These are phyloP conservation scores for Byssoonygena ceratinophila DNA, from an alignment of 2,329 filamentous ascomycete species.

Conservation along the genomic window DNA sequence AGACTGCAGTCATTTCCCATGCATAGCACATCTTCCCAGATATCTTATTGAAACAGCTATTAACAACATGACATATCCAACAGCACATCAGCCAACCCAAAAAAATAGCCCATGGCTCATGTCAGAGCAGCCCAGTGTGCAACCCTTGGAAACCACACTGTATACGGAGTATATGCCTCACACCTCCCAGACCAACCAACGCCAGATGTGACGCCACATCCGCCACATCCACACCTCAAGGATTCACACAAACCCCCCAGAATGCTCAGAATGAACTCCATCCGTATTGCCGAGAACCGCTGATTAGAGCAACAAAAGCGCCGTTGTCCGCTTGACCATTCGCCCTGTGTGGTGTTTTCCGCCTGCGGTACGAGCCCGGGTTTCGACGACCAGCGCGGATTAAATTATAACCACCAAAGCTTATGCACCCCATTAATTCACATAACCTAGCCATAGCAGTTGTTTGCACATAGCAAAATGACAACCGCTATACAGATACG, in stretches of 20 bases:
- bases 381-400: neutral
- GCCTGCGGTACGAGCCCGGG: neutral
- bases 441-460: too few relatives aligned
- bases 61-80: neutral
- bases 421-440: neutral
- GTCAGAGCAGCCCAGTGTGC: neutral
- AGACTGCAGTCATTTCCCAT: neutral
- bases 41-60: neutral
- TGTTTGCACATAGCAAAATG: too few relatives aligned
- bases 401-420: neutral
- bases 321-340: neutral
- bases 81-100: conserved; percentile 1
- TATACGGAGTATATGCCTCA: conserved; percentile 1
- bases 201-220: conserved; percentile 1
- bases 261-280: neutral
- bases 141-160: neutral
- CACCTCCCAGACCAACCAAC: neutral
- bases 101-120: conserved; percentile 1
- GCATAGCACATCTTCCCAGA: neutral
- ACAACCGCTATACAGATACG: neutral
- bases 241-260: neutral
- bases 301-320: neutral
- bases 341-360: neutral
- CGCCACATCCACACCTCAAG: neutral
- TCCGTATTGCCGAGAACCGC: too few relatives aligned